Evolutionary conservation across 1,284 basidiomycete genomes (phyloP).

Genomic region (Phaffia rhodozyma): DNA sequence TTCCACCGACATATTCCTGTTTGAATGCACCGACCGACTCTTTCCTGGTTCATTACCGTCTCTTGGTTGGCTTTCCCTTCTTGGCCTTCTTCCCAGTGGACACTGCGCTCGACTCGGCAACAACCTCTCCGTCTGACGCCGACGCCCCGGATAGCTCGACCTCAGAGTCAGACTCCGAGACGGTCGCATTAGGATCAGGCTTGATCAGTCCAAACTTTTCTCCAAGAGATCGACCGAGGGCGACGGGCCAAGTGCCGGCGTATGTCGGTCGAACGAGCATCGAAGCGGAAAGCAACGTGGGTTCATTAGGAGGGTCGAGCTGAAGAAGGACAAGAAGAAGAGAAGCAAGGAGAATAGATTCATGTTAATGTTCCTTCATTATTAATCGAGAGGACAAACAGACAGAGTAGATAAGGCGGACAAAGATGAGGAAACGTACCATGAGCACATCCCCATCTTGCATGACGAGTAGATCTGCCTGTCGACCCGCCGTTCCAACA

Average conservation of each 20-base stretch:
- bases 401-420: neutral
- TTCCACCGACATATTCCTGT: too few species aligned
- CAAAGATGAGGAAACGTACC: constrained; percentile 23
- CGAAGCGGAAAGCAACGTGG: constrained; percentile 27
- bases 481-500: constrained; percentile 29
- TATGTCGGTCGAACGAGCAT: constrained; percentile 27
- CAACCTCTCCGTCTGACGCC: too few species aligned
- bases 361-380: neutral
- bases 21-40: too few species aligned
- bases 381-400: neutral
- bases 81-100: too few species aligned
- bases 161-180: too few species aligned
- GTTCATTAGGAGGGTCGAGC: constrained; percentile 30
- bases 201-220: too few species aligned
- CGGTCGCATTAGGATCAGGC: too few species aligned
- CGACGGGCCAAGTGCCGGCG: constrained; percentile 30
- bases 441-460: constrained; percentile 31
- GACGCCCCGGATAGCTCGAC: too few species aligned
- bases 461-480: constrained; percentile 32
- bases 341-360: neutral
- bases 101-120: too few species aligned
- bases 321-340: neutral
- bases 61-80: too few species aligned
- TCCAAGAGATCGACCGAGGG: constrained; percentile 1
- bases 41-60: too few species aligned